Base-by-base conservation (phyloP, 179 eudicot species). In the Nepenthes alata region DNA sequence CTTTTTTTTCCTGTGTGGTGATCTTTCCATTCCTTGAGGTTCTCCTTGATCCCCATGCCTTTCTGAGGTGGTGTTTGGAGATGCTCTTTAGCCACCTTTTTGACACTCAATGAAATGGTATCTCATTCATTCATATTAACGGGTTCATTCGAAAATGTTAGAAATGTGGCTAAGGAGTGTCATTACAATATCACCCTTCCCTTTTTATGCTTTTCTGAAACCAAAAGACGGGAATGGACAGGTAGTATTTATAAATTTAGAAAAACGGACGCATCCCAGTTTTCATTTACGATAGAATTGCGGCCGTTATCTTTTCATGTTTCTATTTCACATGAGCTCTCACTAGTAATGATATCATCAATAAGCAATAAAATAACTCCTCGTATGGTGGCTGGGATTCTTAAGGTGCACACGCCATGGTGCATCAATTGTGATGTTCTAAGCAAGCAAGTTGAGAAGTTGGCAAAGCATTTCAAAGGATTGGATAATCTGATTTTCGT, bases 401-500 rank as follows among this genome's bases (percentile, higher is more conserved):
- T 67, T 6, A 67, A 93, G 98, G 88, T 93, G 67, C 78, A 81
- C 72, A 89, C 95, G 47, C 98, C 96, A 52, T 86, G 95, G 96
- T 93, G 98, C 72, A 67, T 90, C 59, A 74, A 62, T 64, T 85
- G 98, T 78, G 95, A 89, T 58, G 57, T 83, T 57, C 75, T 85
- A 49, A 85, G 81, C 78, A 89, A 89, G 79, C 83, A 86, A 70
- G 81, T 93, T 13, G 95, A 89, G 78, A 93, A 93, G 81, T 72
- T 93, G 79, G 95, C 95, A 25, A 89, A 93, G 79, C 96, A 93
- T 77, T 93, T 89, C 65, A 81, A 78, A 76, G 95, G 88, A 38
- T 73, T 86, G 80, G 84, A 85, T 10, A 72, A 65, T 66, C 72
- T 93, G n/a, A 60, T 75, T 54, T 85, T 89, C 77, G 95, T 84